Evolutionary conservation across 2,329 filamentous ascomycete genomes (phyloP).

Genomic region (Decorospora gaudefroyi): DNA sequence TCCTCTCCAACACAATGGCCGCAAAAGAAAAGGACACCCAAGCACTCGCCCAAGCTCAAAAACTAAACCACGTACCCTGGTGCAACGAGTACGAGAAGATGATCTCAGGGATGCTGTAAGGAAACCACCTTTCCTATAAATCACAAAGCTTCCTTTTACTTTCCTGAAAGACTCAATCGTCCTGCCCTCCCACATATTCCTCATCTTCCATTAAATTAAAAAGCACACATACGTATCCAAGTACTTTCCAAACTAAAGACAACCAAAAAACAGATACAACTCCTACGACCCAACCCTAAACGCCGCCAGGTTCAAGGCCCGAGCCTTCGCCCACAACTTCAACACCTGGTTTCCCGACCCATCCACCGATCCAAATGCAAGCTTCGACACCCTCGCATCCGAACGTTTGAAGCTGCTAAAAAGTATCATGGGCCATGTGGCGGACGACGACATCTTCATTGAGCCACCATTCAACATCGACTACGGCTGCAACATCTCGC

Average conservation of each 20-base stretch:
- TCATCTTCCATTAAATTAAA: background rate
- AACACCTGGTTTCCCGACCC: constrained; percentile 54
- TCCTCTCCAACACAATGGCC: constrained; percentile 39
- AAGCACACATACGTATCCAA: too few species aligned
- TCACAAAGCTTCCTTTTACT: too few species aligned
- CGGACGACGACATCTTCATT: constrained; percentile 52
- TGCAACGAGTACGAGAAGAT: constrained; percentile 67
- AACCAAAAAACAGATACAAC: constrained; percentile 54
- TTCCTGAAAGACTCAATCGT: too few species aligned
- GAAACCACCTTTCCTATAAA: background rate
- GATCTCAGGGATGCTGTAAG: constrained; percentile 66
- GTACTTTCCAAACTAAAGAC: too few species aligned
- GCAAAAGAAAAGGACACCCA: constrained; percentile 50
- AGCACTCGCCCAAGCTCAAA: constrained; percentile 54
- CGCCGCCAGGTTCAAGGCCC: constrained; percentile 58
- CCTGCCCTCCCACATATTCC: too few species aligned
- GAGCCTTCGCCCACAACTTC: constrained; percentile 62
- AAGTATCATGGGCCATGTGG: constrained; percentile 39
- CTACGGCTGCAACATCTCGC: constrained; percentile 67
- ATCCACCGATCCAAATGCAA: constrained; percentile 16
- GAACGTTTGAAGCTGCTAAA: constrained; percentile 35
- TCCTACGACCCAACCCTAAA: constrained; percentile 55
- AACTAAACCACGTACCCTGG: constrained; percentile 58
- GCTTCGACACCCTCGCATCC: constrained; percentile 34
- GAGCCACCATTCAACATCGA: constrained; percentile 67